A percentile compares a stretch with the other conserved stretches of the same genome.
phyloP scores from a whole-genome alignment of 495 filamentous ascomycete genomes.

The Cladorrhinum samala region DNA sequence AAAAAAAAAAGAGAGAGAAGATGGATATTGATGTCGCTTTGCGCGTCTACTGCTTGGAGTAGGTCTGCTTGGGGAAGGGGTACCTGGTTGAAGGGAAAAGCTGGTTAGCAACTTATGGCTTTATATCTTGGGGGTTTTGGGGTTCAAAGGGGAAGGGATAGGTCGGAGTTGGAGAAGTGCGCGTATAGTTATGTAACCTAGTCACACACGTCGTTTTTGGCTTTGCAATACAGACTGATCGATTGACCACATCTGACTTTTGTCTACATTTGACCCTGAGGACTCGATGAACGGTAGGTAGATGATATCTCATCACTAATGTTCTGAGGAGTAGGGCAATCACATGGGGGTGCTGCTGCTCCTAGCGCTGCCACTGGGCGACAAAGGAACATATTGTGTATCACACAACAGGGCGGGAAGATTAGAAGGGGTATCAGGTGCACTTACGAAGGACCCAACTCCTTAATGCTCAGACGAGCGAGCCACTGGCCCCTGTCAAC shows the following conservation, averaged over 20 bases:
- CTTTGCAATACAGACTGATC: background rate
- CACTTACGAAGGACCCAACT: conserved; percentile 90
- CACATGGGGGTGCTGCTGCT: too few species aligned
- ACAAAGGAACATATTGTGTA: background rate
- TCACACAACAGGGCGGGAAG: background rate
- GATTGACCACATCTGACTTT: background rate
- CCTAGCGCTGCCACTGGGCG: background rate
- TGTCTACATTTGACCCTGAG: background rate
- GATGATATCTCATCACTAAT: background rate
- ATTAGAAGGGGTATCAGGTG: conserved; percentile 7
- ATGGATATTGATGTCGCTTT: background rate
- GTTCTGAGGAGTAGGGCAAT: too few species aligned
- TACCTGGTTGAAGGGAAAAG: conserved; percentile 13
- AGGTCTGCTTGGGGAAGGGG: conserved; percentile 71
- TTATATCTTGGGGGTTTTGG: background rate
- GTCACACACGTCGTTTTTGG: background rate
- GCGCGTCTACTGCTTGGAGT: conserved; percentile 34
- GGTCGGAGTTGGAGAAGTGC: background rate
- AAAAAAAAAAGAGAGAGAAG: background rate
- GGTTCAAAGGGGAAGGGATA: background rate
- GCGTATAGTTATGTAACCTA: background rate
- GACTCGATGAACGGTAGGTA: too few species aligned
- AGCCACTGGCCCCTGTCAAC: conserved; percentile 95
- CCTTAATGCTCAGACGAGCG: conserved; percentile 82
- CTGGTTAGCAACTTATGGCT: background rate